Conservation (phyloP, 2,329 filamentous ascomycete species). For the Exophiala aquamarina region DNA sequence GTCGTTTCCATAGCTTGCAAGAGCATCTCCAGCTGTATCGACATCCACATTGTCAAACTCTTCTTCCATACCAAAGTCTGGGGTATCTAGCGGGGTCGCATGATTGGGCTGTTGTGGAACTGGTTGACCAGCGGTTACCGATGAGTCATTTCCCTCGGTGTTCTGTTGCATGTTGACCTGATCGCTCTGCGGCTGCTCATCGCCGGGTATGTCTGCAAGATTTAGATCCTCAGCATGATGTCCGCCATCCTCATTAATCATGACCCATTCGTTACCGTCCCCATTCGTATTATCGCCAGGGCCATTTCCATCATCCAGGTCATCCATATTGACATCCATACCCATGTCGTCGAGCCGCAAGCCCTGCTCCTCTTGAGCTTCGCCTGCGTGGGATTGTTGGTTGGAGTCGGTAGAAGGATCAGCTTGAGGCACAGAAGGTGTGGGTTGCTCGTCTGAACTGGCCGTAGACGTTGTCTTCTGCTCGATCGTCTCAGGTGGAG, state of each 20-base stretch:
- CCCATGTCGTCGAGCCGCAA: conserved; percentile 33
- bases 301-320: conserved; percentile 43
- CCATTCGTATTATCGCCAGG: conserved; percentile 41
- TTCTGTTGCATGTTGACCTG: conserved; percentile 1
- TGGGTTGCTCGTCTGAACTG: neutral
- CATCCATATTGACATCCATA: conserved; percentile 58
- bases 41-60: conserved; percentile 66
- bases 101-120: conserved; percentile 10
- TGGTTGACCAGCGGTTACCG: conserved; percentile 31
- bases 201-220: conserved; percentile 2
- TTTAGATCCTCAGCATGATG: conserved; percentile 9
- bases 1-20: conserved; percentile 65
- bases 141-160: neutral
- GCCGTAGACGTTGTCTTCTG: conserved; percentile 1
- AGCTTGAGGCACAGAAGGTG: conserved; percentile 4
- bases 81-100: conserved; percentile 17
- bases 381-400: conserved; percentile 1
- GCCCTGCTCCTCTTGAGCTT: conserved; percentile 2
- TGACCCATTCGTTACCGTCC: conserved; percentile 70
- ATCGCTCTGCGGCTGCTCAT: neutral
- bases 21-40: conserved; percentile 70
- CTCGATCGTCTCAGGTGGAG: conserved; percentile 1
- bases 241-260: conserved; percentile 61
- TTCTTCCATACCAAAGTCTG: conserved; percentile 41
- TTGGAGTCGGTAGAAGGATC: neutral